Evolutionary conservation across 2,329 filamentous ascomycete species (phyloP), one percentile per base, ranked within the genome.

Genomic region (Sphaerulina musiva): DNA sequence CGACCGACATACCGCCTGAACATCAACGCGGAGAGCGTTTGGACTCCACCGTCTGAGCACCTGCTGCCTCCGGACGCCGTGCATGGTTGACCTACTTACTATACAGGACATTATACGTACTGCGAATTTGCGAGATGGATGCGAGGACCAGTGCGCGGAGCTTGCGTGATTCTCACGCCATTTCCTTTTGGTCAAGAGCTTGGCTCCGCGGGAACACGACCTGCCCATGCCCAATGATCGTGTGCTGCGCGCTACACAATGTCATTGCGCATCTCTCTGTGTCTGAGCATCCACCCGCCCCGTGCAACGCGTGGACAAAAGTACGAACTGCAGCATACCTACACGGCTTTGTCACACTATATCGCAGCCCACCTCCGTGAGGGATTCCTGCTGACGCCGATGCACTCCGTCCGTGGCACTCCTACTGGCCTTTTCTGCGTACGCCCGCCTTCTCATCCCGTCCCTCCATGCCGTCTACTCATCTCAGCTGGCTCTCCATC

Each of bases 101-200:
- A 20, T 17, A 17, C 14, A 17, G 14, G 14, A 17, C 20, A 20
- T 20, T 20, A 20, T 20, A 20, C 2, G 20, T 20, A 20, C 20
- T 20, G 20, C 20, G 20, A 20, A 20, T 20, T 11, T 38, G 39
- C 26, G 17, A 44, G 42, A 44, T 44, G 20, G 42, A 45, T 42
- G 29, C 40, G 32, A 46, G 42, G 49, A 14, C 41, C 20, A 11
- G 31, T 34, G 45, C 44, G 39, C 45, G 14, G n/a, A 41, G 50
- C 54, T 56, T 56, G 54, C 54, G 50, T 53, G 53, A 53, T 50
- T 20, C 54, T 56, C 54, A 56, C 54, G 50, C 54, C 54, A 56
- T 56, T 20, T 20, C 20, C 20, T 42, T 23, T 43, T 47, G 12
- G 23, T 36, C 34, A 34, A 23, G 14, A 46, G 34, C 50, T 34